Conservation (phyloP, 352 stramenopile genomes). For the Pythium myriotylum region DNA sequence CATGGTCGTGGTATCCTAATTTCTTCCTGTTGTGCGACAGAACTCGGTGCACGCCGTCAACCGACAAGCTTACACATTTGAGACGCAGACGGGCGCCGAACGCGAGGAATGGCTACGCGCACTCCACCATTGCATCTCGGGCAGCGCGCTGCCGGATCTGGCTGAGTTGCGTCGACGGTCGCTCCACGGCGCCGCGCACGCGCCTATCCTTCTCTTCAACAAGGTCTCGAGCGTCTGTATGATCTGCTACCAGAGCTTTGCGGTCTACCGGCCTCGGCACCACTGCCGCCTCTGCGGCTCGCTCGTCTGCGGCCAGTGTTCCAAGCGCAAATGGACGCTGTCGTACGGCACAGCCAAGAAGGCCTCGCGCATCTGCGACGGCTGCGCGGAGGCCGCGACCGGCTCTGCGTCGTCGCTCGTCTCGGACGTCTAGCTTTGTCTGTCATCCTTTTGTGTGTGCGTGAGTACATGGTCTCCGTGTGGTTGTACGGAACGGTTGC, state of each 20-base stretch:
- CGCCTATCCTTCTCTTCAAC: slow-evolving; percentile 89
- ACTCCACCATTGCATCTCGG: slow-evolving; percentile 74
- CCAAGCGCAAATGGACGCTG: slow-evolving; percentile 73
- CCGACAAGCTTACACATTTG: slow-evolving; percentile 57
- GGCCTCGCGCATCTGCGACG: slow-evolving; percentile 76
- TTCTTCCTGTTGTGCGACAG: slow-evolving; percentile 6
- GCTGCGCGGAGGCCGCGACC: slow-evolving; percentile 50
- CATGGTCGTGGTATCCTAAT: no score
- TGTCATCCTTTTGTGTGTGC: slow-evolving; percentile 7
- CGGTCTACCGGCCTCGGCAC: slow-evolving; percentile 80
- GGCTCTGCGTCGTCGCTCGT: slow-evolving; percentile 24
- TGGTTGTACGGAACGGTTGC: slow-evolving; percentile 3
- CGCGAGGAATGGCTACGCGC: slow-evolving; percentile 84
- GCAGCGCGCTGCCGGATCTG: slow-evolving; percentile 41
- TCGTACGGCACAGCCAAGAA: slow-evolving; percentile 82
- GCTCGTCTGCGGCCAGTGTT: slow-evolving; percentile 85
- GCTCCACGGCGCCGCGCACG: slow-evolving; percentile 72
- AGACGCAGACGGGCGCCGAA: slow-evolving; percentile 61
- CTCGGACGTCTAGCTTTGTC: slow-evolving; percentile 15
- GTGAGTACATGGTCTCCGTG: slow-evolving; percentile 1
- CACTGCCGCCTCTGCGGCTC: slow-evolving; percentile 84
- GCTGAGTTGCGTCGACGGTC: slow-evolving; percentile 64
- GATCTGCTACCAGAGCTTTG: slow-evolving; percentile 82
- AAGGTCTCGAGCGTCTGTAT: slow-evolving; percentile 87
- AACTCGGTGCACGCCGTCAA: slow-evolving; percentile 21